Evolutionary conservation across 768 basidiomycete genomes (phyloP), one percentile per base, ranked within the genome.

Genomic region (Suillus americanus): DNA sequence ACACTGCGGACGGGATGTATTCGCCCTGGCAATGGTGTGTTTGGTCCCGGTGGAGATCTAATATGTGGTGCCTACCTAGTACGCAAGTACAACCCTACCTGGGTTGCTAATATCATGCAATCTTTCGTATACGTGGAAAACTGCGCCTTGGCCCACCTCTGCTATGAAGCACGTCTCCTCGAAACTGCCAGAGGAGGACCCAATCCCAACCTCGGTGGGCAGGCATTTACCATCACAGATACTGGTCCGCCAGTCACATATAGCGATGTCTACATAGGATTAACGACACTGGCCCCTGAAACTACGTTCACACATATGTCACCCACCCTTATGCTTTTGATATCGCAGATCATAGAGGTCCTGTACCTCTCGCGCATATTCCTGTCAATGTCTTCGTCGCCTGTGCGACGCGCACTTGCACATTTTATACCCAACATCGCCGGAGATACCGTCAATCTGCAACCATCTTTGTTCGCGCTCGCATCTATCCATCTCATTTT

Each of bases 111-210:
- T 64, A 81, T 84, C 63, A 69, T 91, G 41, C 86, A 88, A 67
- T 88, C 87, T 9, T 89, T 88, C 73, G 76, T 79, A 69, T 91
- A 91, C 67, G 90, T 92, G 65, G 91, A 92, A 76, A 93, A 93
- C 69, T 88, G 86, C 69, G 86, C 87, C 0, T 77, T 86, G 1
- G 87, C 90, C 0, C 91, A 93, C 71, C 76, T 92, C 23, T 83
- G 82, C 68, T 92, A 92, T 73, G 91, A 93, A 74, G 82, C 81
- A 64, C 85, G 90, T 16, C 84, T 93, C 40, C 77, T 89, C 61
- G 90, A 90, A 61, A 66, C 77, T 50, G 70, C 72, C 63, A 79
- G 78, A 62, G 81, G 79, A 60, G 70, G 71, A 37, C 50, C 67
- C 50, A 74, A 81, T 67, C 87, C 89, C 1, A 89, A 92, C 72